Evolutionary conservation across 495 filamentous ascomycete genomes (phyloP).

Genomic region (Aspergillus incahuasiensis): DNA sequence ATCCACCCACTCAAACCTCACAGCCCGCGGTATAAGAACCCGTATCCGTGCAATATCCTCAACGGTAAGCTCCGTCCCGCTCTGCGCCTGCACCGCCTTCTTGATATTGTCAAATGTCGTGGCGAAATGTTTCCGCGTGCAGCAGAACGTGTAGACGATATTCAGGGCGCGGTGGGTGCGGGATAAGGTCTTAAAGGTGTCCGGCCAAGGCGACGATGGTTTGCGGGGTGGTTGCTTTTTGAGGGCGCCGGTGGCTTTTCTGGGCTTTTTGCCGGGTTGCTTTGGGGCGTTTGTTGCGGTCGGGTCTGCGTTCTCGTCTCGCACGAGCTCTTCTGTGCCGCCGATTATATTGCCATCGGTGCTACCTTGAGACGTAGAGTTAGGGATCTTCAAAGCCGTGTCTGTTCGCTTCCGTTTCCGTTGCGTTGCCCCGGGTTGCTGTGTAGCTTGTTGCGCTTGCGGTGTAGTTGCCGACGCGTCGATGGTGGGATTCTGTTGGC

Average conservation of each 20-base stretch:
- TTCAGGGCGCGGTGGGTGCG: slow-evolving; percentile 83
- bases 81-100: slow-evolving; percentile 77
- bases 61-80: slow-evolving; percentile 58
- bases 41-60: slow-evolving; percentile 82
- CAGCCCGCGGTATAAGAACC: slow-evolving; percentile 66
- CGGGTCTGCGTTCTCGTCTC: too few species aligned
- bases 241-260: background rate
- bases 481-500: background rate
- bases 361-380: background rate
- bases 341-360: background rate
- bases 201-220: slow-evolving; percentile 62
- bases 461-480: slow-evolving; percentile 17
- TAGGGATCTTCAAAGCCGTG: background rate
- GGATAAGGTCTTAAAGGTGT: slow-evolving; percentile 63
- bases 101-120: slow-evolving; percentile 90
- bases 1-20: slow-evolving; percentile 84
- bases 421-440: background rate
- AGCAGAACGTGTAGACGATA: slow-evolving; percentile 90
- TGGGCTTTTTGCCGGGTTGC: background rate
- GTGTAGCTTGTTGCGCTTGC: background rate
- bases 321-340: background rate
- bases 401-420: background rate
- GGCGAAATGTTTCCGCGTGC: slow-evolving; percentile 81
- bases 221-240: slow-evolving; percentile 19
- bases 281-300: background rate